Evolutionary conservation across 2,329 filamentous ascomycete genomes (phyloP).

Genomic region (Ilyonectria mors-panacis): DNA sequence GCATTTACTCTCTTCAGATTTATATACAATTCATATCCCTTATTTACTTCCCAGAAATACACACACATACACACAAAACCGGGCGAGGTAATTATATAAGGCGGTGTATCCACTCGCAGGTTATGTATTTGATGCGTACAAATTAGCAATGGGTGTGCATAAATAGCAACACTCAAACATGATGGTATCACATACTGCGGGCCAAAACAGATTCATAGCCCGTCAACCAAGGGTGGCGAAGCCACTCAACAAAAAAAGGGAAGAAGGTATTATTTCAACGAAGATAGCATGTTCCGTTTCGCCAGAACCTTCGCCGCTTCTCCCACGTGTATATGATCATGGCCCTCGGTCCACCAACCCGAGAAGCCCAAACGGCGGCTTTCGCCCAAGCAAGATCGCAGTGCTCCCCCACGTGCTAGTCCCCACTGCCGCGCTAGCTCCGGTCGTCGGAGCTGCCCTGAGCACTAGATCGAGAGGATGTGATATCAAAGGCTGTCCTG

Average conservation of each 20-base stretch:
- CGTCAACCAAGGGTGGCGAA: background rate
- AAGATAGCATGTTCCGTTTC: background rate
- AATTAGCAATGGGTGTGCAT: no score
- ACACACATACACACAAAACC: no score
- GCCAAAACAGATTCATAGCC: background rate
- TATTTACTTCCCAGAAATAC: no score
- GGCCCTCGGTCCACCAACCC: background rate
- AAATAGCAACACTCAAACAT: background rate
- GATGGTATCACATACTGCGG: slow-evolving; percentile 21
- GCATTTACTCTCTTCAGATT: no score
- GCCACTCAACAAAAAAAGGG: background rate
- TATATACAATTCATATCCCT: no score
- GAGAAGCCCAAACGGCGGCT: background rate
- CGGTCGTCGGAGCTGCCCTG: slow-evolving; percentile 2
- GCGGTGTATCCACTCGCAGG: no score
- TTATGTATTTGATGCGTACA: no score
- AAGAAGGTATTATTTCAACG: background rate
- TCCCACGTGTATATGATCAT: slow-evolving; percentile 9
- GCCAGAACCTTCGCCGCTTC: background rate
- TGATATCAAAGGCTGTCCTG: background rate
- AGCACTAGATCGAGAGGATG: background rate
- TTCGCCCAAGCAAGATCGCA: background rate
- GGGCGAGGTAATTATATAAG: no score
- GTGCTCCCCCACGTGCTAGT: slow-evolving; percentile 2
- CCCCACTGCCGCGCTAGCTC: slow-evolving; percentile 8